These are phyloP conservation scores for Diaporthe amygdali DNA, from an alignment of 2,329 filamentous ascomycete genomes.

Conservation along the genomic window DNA sequence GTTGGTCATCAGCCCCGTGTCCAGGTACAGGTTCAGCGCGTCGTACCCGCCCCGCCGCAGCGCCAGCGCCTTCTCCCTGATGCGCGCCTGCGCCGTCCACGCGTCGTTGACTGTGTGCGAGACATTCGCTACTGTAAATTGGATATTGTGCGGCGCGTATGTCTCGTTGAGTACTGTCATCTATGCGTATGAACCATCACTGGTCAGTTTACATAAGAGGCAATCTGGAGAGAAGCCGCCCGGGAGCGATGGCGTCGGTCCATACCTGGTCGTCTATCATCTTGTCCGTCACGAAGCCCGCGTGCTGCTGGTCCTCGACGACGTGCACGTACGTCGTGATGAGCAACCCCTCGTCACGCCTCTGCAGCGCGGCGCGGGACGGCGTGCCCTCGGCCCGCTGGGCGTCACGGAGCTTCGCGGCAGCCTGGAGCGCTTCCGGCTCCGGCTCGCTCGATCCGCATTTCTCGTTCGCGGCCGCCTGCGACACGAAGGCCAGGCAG, in stretches of 20 bases:
- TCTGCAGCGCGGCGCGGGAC: background rate
- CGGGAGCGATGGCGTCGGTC: too few relatives aligned
- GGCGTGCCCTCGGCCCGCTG: background rate
- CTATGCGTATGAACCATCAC: background rate
- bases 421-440: background rate
- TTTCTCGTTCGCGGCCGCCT: background rate
- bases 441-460: background rate
- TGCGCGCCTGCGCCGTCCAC: background rate
- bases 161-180: background rate
- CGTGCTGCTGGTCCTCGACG: background rate
- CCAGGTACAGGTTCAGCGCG: background rate
- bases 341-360: background rate
- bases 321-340: slow-evolving; percentile 5
- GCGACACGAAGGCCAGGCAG: background rate
- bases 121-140: background rate
- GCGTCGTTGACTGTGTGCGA: background rate
- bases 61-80: background rate
- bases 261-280: background rate
- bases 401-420: background rate
- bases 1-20: background rate
- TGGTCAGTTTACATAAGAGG: too few relatives aligned
- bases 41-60: background rate
- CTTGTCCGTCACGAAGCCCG: background rate
- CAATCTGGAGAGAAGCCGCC: too few relatives aligned
- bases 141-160: background rate